A percentile compares a stretch with the other conserved stretches of the same genome.
Evolutionary conservation across 305 asterid species (phyloP).

Genomic region (Fraxinus angustifolia): DNA sequence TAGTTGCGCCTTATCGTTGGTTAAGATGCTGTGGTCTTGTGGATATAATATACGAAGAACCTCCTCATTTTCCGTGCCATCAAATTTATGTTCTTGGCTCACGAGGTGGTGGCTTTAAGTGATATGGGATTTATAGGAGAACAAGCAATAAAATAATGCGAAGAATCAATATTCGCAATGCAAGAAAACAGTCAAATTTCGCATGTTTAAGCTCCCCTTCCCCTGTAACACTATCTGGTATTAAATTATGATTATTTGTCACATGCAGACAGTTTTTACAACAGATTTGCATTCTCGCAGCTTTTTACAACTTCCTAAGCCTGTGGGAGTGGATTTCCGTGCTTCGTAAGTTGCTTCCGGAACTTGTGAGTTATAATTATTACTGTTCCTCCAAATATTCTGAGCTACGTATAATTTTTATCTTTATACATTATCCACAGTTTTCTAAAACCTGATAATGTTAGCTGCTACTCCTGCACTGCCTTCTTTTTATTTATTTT

Average conservation of each 20-base stretch:
- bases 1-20: neutral
- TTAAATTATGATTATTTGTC: constrained; percentile 19
- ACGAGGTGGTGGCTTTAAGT: neutral
- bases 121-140: neutral
- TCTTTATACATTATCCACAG: neutral
- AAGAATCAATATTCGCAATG: neutral
- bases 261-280: constrained; percentile 74
- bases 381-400: neutral
- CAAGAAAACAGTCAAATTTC: neutral
- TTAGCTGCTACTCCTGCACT: neutral
- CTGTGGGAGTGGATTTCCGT: constrained; percentile 91
- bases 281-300: constrained; percentile 85
- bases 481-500: neutral
- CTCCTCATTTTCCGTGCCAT: neutral
- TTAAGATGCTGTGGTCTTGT: neutral
- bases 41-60: neutral
- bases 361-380: neutral
- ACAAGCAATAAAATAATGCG: neutral
- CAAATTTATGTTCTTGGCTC: neutral
- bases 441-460: neutral
- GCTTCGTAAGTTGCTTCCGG: constrained; percentile 73
- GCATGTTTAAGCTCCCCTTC: constrained; percentile 7
- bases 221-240: neutral
- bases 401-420: neutral
- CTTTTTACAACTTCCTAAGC: constrained; percentile 80